phyloP scores from a whole-genome alignment of 495 filamentous ascomycete species.

The Trypethelium eluteriae region DNA sequence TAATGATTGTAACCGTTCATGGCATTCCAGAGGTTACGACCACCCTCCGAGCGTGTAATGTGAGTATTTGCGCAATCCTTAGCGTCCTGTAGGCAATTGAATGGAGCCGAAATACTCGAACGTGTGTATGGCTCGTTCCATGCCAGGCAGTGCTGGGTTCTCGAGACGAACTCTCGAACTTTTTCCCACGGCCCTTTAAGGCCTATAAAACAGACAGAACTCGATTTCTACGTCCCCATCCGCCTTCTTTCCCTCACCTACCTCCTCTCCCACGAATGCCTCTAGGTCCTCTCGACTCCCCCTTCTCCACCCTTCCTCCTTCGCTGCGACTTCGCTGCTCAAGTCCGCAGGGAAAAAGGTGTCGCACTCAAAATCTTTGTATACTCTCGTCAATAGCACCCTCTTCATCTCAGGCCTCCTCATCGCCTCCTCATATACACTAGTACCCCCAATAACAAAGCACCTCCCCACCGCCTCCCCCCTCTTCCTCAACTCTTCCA shows the following conservation, averaged over 20 bases:
- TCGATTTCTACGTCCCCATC: constrained; percentile 53
- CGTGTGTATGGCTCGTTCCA: too few species aligned
- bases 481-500: constrained; percentile 21
- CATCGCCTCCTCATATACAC: constrained; percentile 71
- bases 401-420: constrained; percentile 30
- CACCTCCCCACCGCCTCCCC: constrained; percentile 44
- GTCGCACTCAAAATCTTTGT: constrained; percentile 73
- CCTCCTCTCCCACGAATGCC: constrained; percentile 52
- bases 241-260: constrained; percentile 40
- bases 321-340: constrained; percentile 30
- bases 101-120: too few species aligned
- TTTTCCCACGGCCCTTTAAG: background rate
- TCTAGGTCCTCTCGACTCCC: constrained; percentile 44
- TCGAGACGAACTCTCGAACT: background rate
- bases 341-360: constrained; percentile 68
- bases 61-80: background rate
- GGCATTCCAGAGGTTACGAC: too few species aligned
- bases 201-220: constrained; percentile 52
- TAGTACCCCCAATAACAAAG: constrained; percentile 84
- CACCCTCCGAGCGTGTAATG: background rate
- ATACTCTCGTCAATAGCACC: constrained; percentile 58
- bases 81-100: too few species aligned
- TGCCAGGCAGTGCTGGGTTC: background rate
- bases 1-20: background rate
- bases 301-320: constrained; percentile 43